phyloP scores from a whole-genome alignment of 2,329 filamentous ascomycete species.

The Xylaria arbuscula region DNA sequence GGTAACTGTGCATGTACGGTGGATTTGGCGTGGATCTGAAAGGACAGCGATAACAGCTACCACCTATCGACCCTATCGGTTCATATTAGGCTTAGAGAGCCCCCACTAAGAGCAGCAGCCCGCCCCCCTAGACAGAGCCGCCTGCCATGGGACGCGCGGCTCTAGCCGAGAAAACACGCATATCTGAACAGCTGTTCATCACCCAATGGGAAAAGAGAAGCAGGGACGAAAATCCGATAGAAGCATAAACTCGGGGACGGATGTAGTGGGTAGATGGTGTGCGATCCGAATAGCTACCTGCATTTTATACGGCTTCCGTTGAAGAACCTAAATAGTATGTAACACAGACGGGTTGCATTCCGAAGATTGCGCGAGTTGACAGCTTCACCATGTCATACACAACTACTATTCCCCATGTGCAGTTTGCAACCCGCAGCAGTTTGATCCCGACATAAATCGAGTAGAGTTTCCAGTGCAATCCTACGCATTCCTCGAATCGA shows the following conservation, averaged over 20 bases:
- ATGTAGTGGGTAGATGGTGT: too few relatives aligned
- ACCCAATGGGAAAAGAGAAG: neutral
- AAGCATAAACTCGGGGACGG: constrained; percentile 17
- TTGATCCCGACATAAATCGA: too few relatives aligned
- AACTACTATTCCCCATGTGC: neutral
- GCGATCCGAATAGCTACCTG: neutral
- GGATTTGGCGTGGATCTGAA: constrained; percentile 24
- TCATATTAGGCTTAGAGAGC: constrained; percentile 1
- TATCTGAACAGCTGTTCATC: neutral
- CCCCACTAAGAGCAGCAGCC: constrained; percentile 12
- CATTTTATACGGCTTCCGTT: too few relatives aligned
- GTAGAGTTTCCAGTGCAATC: neutral
- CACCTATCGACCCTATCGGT: neutral
- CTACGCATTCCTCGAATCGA: neutral
- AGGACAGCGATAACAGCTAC: constrained; percentile 2
- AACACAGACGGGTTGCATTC: neutral
- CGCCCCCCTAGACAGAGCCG: constrained; percentile 16
- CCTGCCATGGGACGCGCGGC: constrained; percentile 14
- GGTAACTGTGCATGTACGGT: constrained; percentile 16
- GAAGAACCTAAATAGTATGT: neutral
- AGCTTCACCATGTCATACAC: neutral
- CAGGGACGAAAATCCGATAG: constrained; percentile 5
- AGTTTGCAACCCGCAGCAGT: neutral
- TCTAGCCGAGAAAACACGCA: constrained; percentile 24
- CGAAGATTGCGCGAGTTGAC: neutral